Evolutionary conservation across 306 rosid species (phyloP).

Genomic region (Lupinus albus): DNA sequence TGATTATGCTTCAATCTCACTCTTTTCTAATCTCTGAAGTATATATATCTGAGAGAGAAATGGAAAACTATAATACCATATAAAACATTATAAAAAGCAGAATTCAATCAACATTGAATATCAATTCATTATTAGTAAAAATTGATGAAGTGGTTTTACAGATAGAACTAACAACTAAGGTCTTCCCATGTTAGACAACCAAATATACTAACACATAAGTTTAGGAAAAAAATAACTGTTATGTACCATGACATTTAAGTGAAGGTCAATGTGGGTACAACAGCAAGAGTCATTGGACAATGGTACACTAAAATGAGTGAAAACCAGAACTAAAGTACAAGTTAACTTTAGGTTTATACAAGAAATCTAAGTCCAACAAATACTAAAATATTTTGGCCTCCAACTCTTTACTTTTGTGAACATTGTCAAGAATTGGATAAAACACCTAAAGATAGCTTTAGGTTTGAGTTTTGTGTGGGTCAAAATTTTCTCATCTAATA

Average conservation of each 20-base stretch:
- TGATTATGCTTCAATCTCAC: neutral
- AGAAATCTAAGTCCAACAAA: constrained; percentile 10
- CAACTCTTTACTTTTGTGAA: constrained; percentile 41
- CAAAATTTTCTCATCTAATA: neutral
- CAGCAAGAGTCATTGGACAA: neutral
- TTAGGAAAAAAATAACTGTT: neutral
- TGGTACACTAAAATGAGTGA: neutral
- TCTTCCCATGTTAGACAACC: constrained; percentile 30
- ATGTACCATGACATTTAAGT: neutral
- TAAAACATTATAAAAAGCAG: neutral
- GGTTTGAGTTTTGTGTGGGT: neutral
- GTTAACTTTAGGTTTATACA: neutral
- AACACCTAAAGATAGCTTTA: neutral
- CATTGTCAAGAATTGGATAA: constrained; percentile 25
- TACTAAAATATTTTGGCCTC: constrained; percentile 23
- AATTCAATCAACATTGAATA: neutral
- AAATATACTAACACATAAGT: constrained; percentile 9
- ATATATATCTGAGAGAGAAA: neutral
- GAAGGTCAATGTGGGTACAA: constrained; percentile 44
- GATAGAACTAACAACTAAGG: neutral
- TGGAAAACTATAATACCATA: neutral
- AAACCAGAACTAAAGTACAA: neutral
- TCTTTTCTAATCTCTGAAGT: neutral
- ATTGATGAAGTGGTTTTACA: constrained; percentile 7
- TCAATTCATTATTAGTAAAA: neutral